A percentile compares a stretch with the other conserved stretches of the same genome.
phyloP scores from a whole-genome alignment of 495 filamentous ascomycete genomes.

The Talaromyces adpressus region DNA sequence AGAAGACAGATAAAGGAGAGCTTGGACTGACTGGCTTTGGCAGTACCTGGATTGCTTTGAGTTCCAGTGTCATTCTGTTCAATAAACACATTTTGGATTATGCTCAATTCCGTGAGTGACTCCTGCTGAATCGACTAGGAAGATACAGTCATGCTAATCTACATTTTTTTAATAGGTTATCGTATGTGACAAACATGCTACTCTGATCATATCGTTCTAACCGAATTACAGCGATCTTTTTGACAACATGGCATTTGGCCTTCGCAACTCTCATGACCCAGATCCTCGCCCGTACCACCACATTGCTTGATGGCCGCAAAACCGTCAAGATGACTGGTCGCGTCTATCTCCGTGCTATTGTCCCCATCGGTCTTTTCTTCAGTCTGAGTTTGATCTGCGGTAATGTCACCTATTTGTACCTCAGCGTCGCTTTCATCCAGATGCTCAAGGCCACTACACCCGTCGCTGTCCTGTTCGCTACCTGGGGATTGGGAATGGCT shows the following conservation, averaged over 20 bases:
- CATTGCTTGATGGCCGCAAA: conserved; percentile 80
- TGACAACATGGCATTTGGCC: conserved; percentile 88
- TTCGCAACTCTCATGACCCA: conserved; percentile 92
- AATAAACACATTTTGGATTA: conserved; percentile 96
- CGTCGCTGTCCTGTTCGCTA: conserved; percentile 77
- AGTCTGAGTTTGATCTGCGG: conserved; percentile 90
- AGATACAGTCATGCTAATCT: background rate
- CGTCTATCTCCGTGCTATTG: conserved; percentile 84
- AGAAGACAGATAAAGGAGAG: background rate
- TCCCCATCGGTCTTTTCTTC: conserved; percentile 91
- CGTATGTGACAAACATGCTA: conserved; percentile 22
- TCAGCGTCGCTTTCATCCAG: conserved; percentile 92
- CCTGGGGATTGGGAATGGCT: conserved; percentile 75
- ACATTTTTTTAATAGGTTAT: conserved; percentile 23
- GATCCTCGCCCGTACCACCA: conserved; percentile 76
- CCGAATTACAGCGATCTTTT: conserved; percentile 46
- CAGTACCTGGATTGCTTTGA: conserved; percentile 86
- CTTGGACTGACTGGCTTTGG: conserved; percentile 17
- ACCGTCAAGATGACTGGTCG: conserved; percentile 89
- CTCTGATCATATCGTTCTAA: conserved; percentile 8
- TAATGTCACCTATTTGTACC: conserved; percentile 87
- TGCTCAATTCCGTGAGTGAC: conserved; percentile 69
- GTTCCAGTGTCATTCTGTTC: conserved; percentile 92
- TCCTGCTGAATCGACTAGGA: background rate
- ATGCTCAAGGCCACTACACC: conserved; percentile 94